phyloP scores from a whole-genome alignment of 441 rosid genomes.

The Corymbia calophylla region DNA sequence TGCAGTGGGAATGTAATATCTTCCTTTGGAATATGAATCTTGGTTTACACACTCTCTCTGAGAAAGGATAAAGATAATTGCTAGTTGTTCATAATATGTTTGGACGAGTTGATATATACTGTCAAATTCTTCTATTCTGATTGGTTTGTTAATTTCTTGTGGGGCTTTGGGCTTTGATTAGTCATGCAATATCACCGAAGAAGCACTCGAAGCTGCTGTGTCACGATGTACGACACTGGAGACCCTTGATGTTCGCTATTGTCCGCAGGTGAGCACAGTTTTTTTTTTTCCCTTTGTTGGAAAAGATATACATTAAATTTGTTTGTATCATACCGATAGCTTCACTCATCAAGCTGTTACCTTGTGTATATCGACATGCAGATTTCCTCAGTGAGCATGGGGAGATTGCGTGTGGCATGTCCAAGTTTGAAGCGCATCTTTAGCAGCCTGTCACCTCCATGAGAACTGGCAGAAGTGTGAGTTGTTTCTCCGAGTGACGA shows the following conservation, averaged over 20 bases:
- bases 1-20: not conserved
- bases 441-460: slow-evolving; percentile 28
- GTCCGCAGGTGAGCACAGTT: slow-evolving; percentile 60
- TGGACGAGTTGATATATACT: not conserved
- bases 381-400: slow-evolving; percentile 75
- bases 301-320: not conserved
- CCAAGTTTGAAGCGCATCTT: slow-evolving; percentile 88
- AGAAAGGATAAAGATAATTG: not conserved
- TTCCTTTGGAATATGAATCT: not conserved
- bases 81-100: not conserved
- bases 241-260: slow-evolving; percentile 91
- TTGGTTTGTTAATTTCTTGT: not conserved
- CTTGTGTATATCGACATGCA: slow-evolving; percentile 6
- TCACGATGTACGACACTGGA: slow-evolving; percentile 74
- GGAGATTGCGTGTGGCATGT: slow-evolving; percentile 51
- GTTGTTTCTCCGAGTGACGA: not conserved
- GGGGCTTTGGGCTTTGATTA: slow-evolving; percentile 14
- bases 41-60: not conserved
- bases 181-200: slow-evolving; percentile 81
- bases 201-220: slow-evolving; percentile 69
- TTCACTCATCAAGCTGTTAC: not conserved
- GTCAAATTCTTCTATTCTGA: not conserved
- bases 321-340: not conserved
- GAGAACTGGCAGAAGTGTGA: not conserved
- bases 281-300: not conserved